Evolutionary conservation across 805 yeast species (phyloP).

Genomic region (Lipomyces anomalus): DNA sequence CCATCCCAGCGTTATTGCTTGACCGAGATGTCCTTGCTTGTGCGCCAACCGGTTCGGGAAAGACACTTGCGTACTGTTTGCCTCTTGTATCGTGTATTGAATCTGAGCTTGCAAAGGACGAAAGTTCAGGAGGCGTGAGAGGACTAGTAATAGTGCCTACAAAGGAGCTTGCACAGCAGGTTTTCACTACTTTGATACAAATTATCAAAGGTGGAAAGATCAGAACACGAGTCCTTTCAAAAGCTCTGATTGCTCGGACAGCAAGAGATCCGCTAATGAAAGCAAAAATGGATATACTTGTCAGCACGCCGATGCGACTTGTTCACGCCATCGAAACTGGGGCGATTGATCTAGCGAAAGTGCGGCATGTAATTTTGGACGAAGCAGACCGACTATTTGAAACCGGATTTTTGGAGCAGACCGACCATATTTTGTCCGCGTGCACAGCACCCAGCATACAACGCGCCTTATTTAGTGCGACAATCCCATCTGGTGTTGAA

Average conservation of each 20-base stretch:
- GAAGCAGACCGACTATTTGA: conserved; percentile 95
- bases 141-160: conserved; percentile 90
- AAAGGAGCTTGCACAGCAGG: conserved; percentile 86
- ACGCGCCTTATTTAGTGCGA: conserved; percentile 87
- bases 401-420: conserved; percentile 79
- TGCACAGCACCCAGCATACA: conserved; percentile 44
- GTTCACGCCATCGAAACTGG: conserved; percentile 68
- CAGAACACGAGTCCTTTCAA: conserved; percentile 60
- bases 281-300: conserved; percentile 68
- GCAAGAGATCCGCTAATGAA: conserved; percentile 49
- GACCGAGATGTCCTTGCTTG: conserved; percentile 80
- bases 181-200: conserved; percentile 58
- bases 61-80: conserved; percentile 81
- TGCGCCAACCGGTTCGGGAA: conserved; percentile 99
- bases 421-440: conserved; percentile 70
- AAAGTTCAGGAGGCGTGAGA: conserved; percentile 44
- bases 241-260: conserved; percentile 44
- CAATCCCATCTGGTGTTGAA: conserved; percentile 90
- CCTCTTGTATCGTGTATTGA: conserved; percentile 58
- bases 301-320: conserved; percentile 83
- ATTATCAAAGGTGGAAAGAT: conserved; percentile 53
- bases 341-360: conserved; percentile 50
- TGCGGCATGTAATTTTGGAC: conserved; percentile 79
- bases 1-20: conserved; percentile 67
- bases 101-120: conserved; percentile 33